Base-by-base conservation (phyloP, 306 rosid genomes). In the Oemleria cerasiformis region DNA sequence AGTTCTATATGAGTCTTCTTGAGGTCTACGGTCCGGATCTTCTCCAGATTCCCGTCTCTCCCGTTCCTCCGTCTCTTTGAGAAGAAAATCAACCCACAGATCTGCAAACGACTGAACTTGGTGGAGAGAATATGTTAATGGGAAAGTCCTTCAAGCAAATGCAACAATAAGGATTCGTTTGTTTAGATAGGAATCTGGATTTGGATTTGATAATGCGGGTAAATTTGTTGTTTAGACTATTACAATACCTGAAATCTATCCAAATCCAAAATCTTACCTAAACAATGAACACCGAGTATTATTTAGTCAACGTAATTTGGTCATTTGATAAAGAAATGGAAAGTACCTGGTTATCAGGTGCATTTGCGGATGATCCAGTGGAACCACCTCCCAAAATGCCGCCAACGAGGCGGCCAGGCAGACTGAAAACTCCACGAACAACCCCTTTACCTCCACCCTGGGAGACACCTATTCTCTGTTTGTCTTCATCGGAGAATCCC, bases 41-140 rank as follows among this genome's bases (percentile, higher is more conserved):
- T 82, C 89, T 65, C 73, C 79, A 21, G 81, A 62, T 68, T 84
- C 96, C 70, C 91, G 79, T 84, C 78, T 91, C 84, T 84, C 98
- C 84, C 94, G 84, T 73, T 90, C 92, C 83, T 88, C 92, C 41
- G 77, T 88, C 81, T 94, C 98, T 83, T 87, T 91, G 78, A 94
- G 97, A 75, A 94, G 98, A 76, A 91, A 94, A 87, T 91, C 98
- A 71, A 94, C 98, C 98, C 98, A 94, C 67, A 94, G 58, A 89
- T 94, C 98, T 83, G 98, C 94, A 76, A 94, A 94, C 75, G 98
- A 94, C 98, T 94, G 96, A 15, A 75, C n/a, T 71, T 11, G 57
- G 42, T 14, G 71, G 57, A 58, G 65, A 76, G 67, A 19, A 70
- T 30, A 5, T 34, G 75, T 62, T 62, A 57, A 34, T 17, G 34